These are phyloP conservation scores for Leccinellum luteum DNA, from an alignment of 768 basidiomycete genomes.

Conservation along the genomic window DNA sequence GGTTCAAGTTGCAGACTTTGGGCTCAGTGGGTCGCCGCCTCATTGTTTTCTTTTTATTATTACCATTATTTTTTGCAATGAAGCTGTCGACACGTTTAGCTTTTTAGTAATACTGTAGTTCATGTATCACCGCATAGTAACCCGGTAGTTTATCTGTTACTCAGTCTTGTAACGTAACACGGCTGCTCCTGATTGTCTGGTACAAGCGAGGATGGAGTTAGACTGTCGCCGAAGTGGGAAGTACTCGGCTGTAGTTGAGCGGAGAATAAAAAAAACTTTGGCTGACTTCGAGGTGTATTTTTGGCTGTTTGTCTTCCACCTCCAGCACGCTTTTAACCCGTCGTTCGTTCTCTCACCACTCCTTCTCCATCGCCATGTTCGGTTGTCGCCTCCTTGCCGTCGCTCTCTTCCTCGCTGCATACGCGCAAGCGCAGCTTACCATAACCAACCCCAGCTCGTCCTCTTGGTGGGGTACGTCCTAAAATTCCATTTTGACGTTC, in stretches of 20 bases:
- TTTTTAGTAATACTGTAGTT: background rate
- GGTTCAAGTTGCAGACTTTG: background rate
- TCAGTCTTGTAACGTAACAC: no score
- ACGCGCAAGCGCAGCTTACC: conserved; percentile 37
- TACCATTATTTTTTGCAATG: conserved; percentile 3
- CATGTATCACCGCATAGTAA: background rate
- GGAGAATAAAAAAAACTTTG: conserved; percentile 21
- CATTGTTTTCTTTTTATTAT: background rate
- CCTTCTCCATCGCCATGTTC: conserved; percentile 31
- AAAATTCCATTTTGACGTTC: background rate
- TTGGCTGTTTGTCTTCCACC: conserved; percentile 5
- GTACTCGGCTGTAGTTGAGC: conserved; percentile 8
- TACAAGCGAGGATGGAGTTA: no score
- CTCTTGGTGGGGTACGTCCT: conserved; percentile 61
- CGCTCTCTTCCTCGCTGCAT: conserved; percentile 39
- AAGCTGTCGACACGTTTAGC: conserved; percentile 6
- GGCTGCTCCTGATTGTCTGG: background rate
- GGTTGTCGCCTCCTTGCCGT: conserved; percentile 33
- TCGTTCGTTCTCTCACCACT: conserved; percentile 26
- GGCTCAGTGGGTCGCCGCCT: background rate
- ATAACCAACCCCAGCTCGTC: conserved; percentile 45
- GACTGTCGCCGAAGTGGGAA: no score
- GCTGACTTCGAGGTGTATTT: conserved; percentile 6
- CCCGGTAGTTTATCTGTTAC: no score
- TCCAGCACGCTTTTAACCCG: conserved; percentile 6